Base-by-base conservation (phyloP, 164 flowering plant species). In the Nelumbo lutea region DNA sequence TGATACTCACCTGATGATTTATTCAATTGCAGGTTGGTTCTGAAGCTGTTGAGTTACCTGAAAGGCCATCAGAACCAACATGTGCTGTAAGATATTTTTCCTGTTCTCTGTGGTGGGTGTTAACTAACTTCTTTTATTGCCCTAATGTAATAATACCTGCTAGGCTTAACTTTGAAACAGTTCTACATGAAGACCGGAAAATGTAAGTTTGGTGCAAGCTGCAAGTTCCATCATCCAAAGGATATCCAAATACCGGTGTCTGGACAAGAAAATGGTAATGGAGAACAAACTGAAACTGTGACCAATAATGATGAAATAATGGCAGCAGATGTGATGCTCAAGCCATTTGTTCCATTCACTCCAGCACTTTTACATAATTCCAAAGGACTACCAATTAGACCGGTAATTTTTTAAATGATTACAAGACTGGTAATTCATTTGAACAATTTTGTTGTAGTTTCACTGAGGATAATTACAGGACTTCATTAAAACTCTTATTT, bases 141-240 rank as follows among this genome's bases (percentile, higher is more conserved):
- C 51, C 50, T 68, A 48, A 72, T 58, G 61, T 67, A 52, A 38
- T 67, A 9, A 27, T 58, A 42, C 39, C n/a, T 65, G 44, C 13
- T 70, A 27, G 8, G 50, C 40, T 5, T 53, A 9, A 59, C 27
- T 45, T 9, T 55, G 60, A 14, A 65, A 69, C 82, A 96, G 99
- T 93, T 83, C 79, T 96, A 96, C 72, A 66, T 89, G 90, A 96
- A 90, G 81, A 91, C 98, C 72, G 96, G 99, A 59, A 82, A 70
- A 68, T 96, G 99, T 71, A 96, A 91, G 77, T 96, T 85, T 85
- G 98, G 97, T 59, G 70, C 72, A 47, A 74, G 77, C 45, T 96
- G 99, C 86, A 96, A 86, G 77, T 96, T 89, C 75, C 84, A 96
- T 81, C 99, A 96, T 78, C 99, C 99, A 66, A 90, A 85, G 78